Evolutionary conservation across 1,284 basidiomycete genomes (phyloP).

Genomic region (Neotropicomus parvogracilis): DNA sequence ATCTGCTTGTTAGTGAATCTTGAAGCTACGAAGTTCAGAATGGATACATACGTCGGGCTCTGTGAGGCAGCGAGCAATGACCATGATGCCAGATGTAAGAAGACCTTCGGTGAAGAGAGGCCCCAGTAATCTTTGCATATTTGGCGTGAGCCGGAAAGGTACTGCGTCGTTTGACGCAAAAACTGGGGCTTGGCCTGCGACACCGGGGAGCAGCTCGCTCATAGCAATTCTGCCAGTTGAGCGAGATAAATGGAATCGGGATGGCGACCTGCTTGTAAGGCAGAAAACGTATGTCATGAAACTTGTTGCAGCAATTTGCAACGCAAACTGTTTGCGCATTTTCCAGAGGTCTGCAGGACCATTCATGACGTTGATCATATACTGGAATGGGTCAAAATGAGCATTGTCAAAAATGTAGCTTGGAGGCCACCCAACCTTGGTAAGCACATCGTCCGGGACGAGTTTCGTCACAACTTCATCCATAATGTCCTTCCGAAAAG

Average conservation of each 20-base stretch:
- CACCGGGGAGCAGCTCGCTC: constrained; percentile 83
- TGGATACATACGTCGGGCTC: constrained; percentile 77
- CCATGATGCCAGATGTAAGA: constrained; percentile 83
- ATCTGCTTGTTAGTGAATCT: constrained; percentile 1
- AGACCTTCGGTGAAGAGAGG: constrained; percentile 90
- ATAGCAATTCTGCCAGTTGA: constrained; percentile 88
- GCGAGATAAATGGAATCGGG: constrained; percentile 86
- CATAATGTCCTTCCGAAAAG: constrained; percentile 82
- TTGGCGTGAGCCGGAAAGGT: constrained; percentile 96
- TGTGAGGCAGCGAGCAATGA: constrained; percentile 86
- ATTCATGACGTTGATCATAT: constrained; percentile 85
- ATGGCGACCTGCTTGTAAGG: constrained; percentile 80
- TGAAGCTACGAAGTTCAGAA: neutral
- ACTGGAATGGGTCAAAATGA: constrained; percentile 48
- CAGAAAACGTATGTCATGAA: constrained; percentile 94
- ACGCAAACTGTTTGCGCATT: constrained; percentile 95
- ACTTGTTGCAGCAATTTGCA: constrained; percentile 83
- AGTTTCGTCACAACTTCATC: constrained; percentile 90
- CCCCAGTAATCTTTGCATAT: constrained; percentile 92
- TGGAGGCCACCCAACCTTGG: constrained; percentile 56
- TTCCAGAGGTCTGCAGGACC: constrained; percentile 89
- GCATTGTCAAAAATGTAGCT: neutral
- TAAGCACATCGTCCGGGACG: constrained; percentile 86
- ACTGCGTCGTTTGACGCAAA: constrained; percentile 83
- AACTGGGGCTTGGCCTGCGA: constrained; percentile 53